Evolutionary conservation across 805 yeast genomes (phyloP).

Genomic region (Lipomyces kockii): DNA sequence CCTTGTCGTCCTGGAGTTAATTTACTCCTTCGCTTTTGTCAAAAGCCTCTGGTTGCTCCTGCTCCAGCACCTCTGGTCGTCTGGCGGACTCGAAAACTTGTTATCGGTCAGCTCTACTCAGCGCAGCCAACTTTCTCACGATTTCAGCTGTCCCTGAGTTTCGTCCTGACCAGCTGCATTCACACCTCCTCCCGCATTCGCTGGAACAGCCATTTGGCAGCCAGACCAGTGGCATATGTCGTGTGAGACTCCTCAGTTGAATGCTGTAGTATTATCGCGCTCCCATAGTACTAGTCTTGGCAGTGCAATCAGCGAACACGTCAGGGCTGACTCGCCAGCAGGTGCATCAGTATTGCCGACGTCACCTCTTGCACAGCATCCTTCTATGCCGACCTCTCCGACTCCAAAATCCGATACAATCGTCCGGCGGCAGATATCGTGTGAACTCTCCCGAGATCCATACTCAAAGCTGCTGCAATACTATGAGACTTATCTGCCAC

Average conservation of each 20-base stretch:
- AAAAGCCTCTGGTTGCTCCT: no score
- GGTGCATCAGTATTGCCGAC: neutral
- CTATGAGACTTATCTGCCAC: constrained; percentile 16
- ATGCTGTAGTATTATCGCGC: neutral
- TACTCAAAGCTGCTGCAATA: constrained; percentile 11
- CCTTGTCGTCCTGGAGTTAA: neutral
- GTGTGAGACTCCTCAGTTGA: neutral
- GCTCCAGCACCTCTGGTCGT: no score
- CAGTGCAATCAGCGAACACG: neutral
- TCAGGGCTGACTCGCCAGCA: neutral
- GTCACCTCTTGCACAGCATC: neutral
- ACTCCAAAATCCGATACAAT: neutral
- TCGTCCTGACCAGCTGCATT: neutral
- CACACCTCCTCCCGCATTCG: neutral
- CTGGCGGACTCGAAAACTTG: no score
- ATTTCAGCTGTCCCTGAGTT: no score
- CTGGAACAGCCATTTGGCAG: neutral
- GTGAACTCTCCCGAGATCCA: neutral
- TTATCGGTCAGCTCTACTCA: neutral
- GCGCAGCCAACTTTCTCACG: neutral
- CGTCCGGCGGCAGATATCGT: neutral
- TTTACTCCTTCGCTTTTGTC: neutral
- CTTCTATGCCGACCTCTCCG: neutral
- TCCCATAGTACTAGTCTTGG: neutral
- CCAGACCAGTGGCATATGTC: neutral